These are phyloP conservation scores for Globisporangium emineosum DNA, from an alignment of 352 stramenopile genomes.

Conservation along the genomic window DNA sequence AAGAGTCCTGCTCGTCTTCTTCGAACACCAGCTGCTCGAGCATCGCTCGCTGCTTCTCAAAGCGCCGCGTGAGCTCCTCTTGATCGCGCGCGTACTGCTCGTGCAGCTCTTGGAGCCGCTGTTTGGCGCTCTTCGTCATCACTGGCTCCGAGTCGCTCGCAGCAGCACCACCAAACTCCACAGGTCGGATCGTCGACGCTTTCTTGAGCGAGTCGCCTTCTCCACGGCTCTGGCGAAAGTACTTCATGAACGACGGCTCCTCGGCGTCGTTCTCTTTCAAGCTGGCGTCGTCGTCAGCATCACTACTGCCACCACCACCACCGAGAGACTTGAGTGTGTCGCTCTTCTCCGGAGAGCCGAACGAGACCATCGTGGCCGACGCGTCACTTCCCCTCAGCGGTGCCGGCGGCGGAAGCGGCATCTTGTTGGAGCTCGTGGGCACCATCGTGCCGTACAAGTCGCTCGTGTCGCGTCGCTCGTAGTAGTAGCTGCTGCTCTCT, in stretches of 20 bases:
- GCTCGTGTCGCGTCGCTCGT: slow-evolving; percentile 41
- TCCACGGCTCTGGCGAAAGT: slow-evolving; percentile 43
- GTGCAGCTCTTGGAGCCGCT: slow-evolving; percentile 56
- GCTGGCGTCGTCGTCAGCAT: slow-evolving; percentile 11
- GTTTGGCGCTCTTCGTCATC: slow-evolving; percentile 19
- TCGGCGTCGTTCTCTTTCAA: slow-evolving; percentile 10
- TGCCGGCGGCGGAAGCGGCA: slow-evolving; percentile 15
- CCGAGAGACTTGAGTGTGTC: slow-evolving; percentile 13
- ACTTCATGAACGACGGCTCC: slow-evolving; percentile 85
- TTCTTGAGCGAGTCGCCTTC: slow-evolving; percentile 22
- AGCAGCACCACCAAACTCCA: background rate
- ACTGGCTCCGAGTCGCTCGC: background rate
- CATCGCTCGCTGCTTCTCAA: slow-evolving; percentile 40
- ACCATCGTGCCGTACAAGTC: slow-evolving; percentile 68
- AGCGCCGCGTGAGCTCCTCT: slow-evolving; percentile 32
- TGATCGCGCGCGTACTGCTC: slow-evolving; percentile 45
- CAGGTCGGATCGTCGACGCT: slow-evolving; percentile 16
- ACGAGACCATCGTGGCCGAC: slow-evolving; percentile 11
- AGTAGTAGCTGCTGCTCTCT: slow-evolving; percentile 13
- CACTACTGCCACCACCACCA: background rate
- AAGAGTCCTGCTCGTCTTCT: slow-evolving; percentile 8
- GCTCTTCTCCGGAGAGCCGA: background rate
- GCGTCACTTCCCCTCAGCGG: slow-evolving; percentile 4
- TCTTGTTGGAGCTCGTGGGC: slow-evolving; percentile 5
- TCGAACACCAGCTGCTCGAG: slow-evolving; percentile 46